phyloP scores from a whole-genome alignment of 148 eudicot species.

The Simmondsia chinensis region DNA sequence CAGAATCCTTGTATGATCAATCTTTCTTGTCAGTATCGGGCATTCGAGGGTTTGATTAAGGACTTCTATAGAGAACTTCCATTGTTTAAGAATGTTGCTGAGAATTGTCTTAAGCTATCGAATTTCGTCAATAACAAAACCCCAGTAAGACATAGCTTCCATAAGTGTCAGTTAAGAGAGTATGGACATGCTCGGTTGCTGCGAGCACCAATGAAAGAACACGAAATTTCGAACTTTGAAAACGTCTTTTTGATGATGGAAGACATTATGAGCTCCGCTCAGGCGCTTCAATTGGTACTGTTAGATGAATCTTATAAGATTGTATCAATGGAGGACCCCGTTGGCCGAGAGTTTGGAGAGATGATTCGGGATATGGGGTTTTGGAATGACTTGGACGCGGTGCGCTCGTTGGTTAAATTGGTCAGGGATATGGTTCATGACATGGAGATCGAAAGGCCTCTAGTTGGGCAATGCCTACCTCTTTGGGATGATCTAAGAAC shows the following conservation, averaged over 20 bases:
- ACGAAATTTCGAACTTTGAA: conserved; percentile 31
- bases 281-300: conserved; percentile 58
- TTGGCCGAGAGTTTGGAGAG: conserved; percentile 58
- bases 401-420: conserved; percentile 49
- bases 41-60: conserved; percentile 60
- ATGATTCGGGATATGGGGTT: conserved; percentile 73
- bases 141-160: conserved; percentile 47
- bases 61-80: conserved; percentile 75
- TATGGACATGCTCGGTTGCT: conserved; percentile 47
- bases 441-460: conserved; percentile 61
- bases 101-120: conserved; percentile 57
- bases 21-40: conserved; percentile 74
- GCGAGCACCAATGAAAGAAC: conserved; percentile 28
- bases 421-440: conserved; percentile 65
- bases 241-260: conserved; percentile 44
- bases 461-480: conserved; percentile 87
- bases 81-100: conserved; percentile 59
- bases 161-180: conserved; percentile 61
- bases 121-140: conserved; percentile 57
- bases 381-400: conserved; percentile 90
- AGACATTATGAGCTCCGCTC: conserved; percentile 57
- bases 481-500: conserved; percentile 79
- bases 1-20: conserved; percentile 93
- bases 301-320: conserved; percentile 69
- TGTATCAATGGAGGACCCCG: conserved; percentile 63